These are phyloP conservation scores for Dendrocalamus latiflorus DNA, from an alignment of 202 grass and related monocot species.

Conservation along the genomic window DNA sequence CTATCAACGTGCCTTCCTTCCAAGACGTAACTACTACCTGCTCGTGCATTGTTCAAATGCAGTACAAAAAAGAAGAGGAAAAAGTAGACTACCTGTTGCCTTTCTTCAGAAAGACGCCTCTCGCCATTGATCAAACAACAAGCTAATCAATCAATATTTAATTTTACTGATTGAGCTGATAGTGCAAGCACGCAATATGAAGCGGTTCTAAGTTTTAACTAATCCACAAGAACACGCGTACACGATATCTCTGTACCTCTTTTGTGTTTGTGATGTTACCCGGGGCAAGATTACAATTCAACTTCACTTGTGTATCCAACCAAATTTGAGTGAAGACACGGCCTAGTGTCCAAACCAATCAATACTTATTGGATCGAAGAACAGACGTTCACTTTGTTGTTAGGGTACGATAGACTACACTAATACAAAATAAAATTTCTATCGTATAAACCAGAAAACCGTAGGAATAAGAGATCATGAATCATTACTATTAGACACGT, in stretches of 20 bases:
- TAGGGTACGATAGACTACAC: no score
- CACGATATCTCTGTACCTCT: neutral
- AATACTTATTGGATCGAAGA: neutral
- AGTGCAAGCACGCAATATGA: neutral
- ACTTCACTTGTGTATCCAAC: neutral
- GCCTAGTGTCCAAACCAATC: neutral
- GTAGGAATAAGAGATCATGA: no score
- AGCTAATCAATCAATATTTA: neutral
- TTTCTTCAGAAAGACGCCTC: neutral
- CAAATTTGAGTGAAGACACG: neutral
- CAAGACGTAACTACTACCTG: slow-evolving; percentile 13
- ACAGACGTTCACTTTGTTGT: neutral
- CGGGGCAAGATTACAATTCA: neutral
- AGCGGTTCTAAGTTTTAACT: neutral
- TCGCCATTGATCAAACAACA: no score
- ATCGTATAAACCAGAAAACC: no score
- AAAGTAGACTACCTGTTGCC: neutral
- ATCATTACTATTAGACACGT: no score
- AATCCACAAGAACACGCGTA: neutral
- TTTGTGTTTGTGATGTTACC: neutral
- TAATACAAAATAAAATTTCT: no score
- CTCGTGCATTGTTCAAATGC: neutral
- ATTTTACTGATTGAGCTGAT: neutral
- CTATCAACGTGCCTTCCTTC: slow-evolving; percentile 2
- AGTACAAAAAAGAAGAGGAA: neutral